Percentiles rank a stretch among this genome's conserved stretches.
These are phyloP conservation scores for Spergularia azorica DNA, from an alignment of 179 eudicot genomes.

Conservation along the genomic window DNA sequence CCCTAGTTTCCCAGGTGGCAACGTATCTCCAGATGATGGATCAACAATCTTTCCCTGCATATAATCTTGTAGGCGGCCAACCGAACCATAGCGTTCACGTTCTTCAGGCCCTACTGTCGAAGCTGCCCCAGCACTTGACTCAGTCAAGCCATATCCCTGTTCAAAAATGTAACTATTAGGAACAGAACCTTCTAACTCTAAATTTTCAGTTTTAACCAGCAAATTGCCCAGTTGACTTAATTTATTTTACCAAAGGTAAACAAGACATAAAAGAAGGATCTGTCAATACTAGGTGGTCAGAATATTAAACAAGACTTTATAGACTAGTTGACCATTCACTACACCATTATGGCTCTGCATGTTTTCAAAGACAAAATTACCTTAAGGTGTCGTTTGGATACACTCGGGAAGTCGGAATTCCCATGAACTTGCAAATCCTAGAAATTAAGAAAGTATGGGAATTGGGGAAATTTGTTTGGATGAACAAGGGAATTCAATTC, in stretches of 20 bases:
- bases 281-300: neutral
- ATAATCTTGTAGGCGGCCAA: slow-evolving; percentile 60
- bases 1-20: slow-evolving; percentile 71
- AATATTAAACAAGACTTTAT: neutral
- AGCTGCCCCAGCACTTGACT: slow-evolving; percentile 61
- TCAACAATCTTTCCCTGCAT: slow-evolving; percentile 87
- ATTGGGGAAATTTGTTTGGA: no score
- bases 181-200: neutral
- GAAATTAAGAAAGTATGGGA: no score
- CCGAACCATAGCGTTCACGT: slow-evolving; percentile 54
- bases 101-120: slow-evolving; percentile 54
- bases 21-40: slow-evolving; percentile 68
- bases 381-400: slow-evolving; percentile 69
- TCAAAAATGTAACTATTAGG: slow-evolving; percentile 9
- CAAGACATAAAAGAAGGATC: neutral
- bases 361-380: neutral
- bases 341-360: neutral
- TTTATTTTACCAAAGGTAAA: slow-evolving; percentile 15
- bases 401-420: slow-evolving; percentile 92
- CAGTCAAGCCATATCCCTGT: slow-evolving; percentile 94
- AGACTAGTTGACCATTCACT: neutral
- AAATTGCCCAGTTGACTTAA: neutral
- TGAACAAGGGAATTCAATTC: no score
- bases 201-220: neutral
- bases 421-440: slow-evolving; percentile 81